phyloP scores from a whole-genome alignment of 805 yeast species.

The Tetrapisispora pingtungensis region DNA sequence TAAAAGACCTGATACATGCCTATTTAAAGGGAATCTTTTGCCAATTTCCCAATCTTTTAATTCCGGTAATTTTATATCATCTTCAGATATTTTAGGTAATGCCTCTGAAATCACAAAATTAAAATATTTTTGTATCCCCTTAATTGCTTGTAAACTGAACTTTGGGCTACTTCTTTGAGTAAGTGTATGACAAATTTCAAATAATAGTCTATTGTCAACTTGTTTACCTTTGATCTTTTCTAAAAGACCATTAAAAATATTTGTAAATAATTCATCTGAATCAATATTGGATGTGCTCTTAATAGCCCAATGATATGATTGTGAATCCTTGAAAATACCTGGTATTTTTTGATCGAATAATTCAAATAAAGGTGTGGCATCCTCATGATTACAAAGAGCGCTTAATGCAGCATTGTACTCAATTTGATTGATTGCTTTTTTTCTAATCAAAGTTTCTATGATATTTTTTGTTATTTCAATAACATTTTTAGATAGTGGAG shows the following conservation, averaged over 20 bases:
- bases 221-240: constrained; percentile 11
- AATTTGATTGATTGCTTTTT: constrained; percentile 28
- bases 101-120: constrained; percentile 3
- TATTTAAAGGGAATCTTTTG: constrained; percentile 8
- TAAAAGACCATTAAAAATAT: constrained; percentile 13
- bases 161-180: constrained; percentile 7
- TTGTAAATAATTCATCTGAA: constrained; percentile 12
- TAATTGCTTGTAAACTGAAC: constrained; percentile 4
- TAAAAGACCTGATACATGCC: constrained; percentile 15
- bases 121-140: constrained; percentile 13
- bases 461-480: constrained; percentile 30
- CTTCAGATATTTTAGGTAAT: not conserved
- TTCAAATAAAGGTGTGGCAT: constrained; percentile 31
- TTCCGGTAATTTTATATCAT: constrained; percentile 7
- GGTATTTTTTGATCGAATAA: constrained; percentile 27
- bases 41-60: constrained; percentile 12
- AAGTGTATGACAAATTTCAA: constrained; percentile 17
- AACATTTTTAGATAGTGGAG: constrained; percentile 24
- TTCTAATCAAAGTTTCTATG: constrained; percentile 24
- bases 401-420: constrained; percentile 40
- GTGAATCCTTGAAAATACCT: constrained; percentile 14
- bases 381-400: constrained; percentile 35
- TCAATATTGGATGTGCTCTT: constrained; percentile 14
- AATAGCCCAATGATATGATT: constrained; percentile 18
- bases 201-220: constrained; percentile 18